Percentiles rank a stretch among this genome's conserved stretches.
These are phyloP conservation scores for Verticillium tricorpus DNA, from an alignment of 2,329 filamentous ascomycete species.

Conservation along the genomic window DNA sequence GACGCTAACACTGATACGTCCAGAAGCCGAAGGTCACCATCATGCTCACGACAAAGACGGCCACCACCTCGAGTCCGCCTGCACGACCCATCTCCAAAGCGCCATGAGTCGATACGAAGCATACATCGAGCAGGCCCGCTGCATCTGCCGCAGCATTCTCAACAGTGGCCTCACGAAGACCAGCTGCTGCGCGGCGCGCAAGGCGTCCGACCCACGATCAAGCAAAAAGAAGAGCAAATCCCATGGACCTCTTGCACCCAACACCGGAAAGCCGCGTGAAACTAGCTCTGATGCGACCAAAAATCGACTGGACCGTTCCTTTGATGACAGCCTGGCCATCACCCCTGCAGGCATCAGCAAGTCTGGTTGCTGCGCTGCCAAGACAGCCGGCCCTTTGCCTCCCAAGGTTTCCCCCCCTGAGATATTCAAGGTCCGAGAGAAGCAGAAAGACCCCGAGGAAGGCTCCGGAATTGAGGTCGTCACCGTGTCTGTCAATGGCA, in stretches of 20 bases:
- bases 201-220: neutral
- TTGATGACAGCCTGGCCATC: neutral
- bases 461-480: conserved; percentile 21
- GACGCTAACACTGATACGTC: neutral
- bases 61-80: conserved; percentile 20
- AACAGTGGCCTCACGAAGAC: conserved; percentile 16
- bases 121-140: conserved; percentile 30
- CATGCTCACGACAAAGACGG: conserved; percentile 22
- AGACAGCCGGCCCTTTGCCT: neutral
- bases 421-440: neutral
- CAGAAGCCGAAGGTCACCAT: conserved; percentile 14
- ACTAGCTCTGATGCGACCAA: neutral
- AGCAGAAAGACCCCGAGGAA: conserved; percentile 17
- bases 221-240: conserved; percentile 4
- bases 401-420: neutral
- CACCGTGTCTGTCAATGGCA: conserved; percentile 25
- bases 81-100: conserved; percentile 23
- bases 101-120: conserved; percentile 28
- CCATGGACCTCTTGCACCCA: neutral
- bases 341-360: neutral
- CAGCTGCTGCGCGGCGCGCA: conserved; percentile 18
- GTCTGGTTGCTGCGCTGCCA: neutral
- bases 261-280: neutral
- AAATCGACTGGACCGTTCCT: neutral
- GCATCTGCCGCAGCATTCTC: conserved; percentile 30